Evolutionary conservation across 805 yeast genomes (phyloP), one percentile per base, ranked within the genome.

Genomic region (Candida quercuum): DNA sequence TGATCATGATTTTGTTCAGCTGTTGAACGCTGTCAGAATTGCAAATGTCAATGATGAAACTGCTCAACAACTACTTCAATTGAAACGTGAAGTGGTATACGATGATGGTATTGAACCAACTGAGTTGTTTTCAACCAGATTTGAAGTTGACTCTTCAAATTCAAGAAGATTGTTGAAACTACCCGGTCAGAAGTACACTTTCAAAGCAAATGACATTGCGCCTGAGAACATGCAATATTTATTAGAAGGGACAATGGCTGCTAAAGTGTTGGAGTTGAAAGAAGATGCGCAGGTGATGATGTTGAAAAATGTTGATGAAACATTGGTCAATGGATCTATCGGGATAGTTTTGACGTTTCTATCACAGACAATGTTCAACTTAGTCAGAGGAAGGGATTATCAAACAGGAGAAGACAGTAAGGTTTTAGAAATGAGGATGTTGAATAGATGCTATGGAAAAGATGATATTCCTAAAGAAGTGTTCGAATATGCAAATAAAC

Each of bases 281-380:
- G 79, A 76, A 38, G 87, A 86, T 26, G 94, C 96, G 0, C 99
- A 93, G 59, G 97, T 93, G 2, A 89, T 93, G 96, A 78, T 86
- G 71, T 63, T 93, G 47, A 86, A 85, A 51, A 93, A 93, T 56
- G 69, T 74, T 21, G 89, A 86, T 46, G 82, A 77, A 9, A 62
- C 68, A 3, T 64, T 93, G 27, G 98, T 93, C 28, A 93, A 93
- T 61, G 99, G 99, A 3, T 76, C 96, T 0, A 66, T 91, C 27
- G 99, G 99, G 0, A 76, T 70, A 27, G 81, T 93, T 1, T 41
- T 67, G 3, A 59, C 61, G 23, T 69, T 69, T 41, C 45, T 61
- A 8, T 52, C 68, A 1, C 48, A 47, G 18, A 39, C 47, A 1
- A 25, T 64, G 4, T 54, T 45, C 31, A 35, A 27, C 49, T 54